Conservation (phyloP, 2,329 filamentous ascomycete species). For the Botryotinia convoluta region DNA sequence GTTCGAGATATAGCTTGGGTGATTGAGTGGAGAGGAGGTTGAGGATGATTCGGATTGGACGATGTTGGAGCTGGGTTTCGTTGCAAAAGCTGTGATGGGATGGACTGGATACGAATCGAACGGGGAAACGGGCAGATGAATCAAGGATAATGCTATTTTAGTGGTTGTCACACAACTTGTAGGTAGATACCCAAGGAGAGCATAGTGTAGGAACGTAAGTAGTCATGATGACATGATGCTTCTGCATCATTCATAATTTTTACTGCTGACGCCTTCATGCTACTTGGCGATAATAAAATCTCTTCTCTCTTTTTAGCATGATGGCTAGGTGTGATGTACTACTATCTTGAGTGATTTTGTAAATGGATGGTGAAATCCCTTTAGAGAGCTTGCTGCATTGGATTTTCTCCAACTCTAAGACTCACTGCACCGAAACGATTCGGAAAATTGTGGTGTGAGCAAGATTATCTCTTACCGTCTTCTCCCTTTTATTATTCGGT, state of each 20-base stretch:
- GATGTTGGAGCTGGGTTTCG: not conserved
- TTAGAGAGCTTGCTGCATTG: not conserved
- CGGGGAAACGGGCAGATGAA: not conserved
- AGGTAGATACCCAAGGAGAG: not conserved
- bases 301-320: not conserved
- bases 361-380: accelerated
- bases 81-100: not conserved
- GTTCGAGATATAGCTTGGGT: not conserved
- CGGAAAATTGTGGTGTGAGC: not conserved
- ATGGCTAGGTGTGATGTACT: not conserved
- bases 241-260: not conserved
- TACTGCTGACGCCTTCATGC: not conserved
- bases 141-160: not conserved
- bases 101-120: not conserved
- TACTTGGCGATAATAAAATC: not conserved
- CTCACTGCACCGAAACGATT: not conserved
- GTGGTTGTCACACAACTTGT: not conserved
- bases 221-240: not conserved
- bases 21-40: not conserved
- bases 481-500: too few relatives aligned
- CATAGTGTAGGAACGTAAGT: not conserved
- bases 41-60: not conserved
- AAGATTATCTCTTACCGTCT: too few relatives aligned
- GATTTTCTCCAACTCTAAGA: accelerated
- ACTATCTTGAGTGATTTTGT: accelerated